These are phyloP conservation scores for Gyromitra esculenta DNA, from an alignment of 2,329 filamentous ascomycete species.

Conservation along the genomic window DNA sequence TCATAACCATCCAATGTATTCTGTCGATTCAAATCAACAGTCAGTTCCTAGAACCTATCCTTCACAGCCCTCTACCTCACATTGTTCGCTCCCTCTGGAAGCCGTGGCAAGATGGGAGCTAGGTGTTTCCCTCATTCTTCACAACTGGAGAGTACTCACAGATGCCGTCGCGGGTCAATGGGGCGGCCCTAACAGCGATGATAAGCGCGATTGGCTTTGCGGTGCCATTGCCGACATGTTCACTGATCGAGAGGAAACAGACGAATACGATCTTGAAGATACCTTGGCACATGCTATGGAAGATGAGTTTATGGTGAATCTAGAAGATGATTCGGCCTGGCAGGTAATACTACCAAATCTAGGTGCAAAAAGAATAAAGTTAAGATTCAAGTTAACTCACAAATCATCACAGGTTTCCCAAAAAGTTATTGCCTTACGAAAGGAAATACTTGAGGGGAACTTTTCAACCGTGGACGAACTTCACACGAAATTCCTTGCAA, in stretches of 20 bases:
- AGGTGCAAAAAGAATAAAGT: neutral
- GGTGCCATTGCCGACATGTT: conserved; percentile 87
- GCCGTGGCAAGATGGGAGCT: conserved; percentile 79
- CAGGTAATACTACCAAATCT: conserved; percentile 61
- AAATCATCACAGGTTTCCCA: conserved; percentile 66
- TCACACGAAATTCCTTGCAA: conserved; percentile 65
- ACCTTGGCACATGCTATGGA: conserved; percentile 89
- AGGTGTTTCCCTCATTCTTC: conserved; percentile 82
- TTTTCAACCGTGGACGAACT: conserved; percentile 68
- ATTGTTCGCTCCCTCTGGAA: conserved; percentile 60
- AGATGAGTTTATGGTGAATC: conserved; percentile 92
- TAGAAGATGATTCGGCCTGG: conserved; percentile 87
- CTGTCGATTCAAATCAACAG: conserved; percentile 12
- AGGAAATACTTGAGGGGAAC: conserved; percentile 72
- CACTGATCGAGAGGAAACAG: conserved; percentile 67
- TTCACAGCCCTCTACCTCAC: neutral
- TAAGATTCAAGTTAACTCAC: neutral
- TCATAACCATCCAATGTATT: conserved; percentile 25
- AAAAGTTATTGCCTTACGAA: conserved; percentile 74
- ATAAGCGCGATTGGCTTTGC: conserved; percentile 97
- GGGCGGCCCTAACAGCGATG: conserved; percentile 81
- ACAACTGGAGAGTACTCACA: conserved; percentile 87
- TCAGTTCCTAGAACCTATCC: neutral
- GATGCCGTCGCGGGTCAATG: conserved; percentile 87
- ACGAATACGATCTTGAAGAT: conserved; percentile 81